Evolutionary conservation across 2,329 filamentous ascomycete genomes (phyloP), one percentile per base, ranked within the genome.

Genomic region (Microdochium trichocladiopsis): DNA sequence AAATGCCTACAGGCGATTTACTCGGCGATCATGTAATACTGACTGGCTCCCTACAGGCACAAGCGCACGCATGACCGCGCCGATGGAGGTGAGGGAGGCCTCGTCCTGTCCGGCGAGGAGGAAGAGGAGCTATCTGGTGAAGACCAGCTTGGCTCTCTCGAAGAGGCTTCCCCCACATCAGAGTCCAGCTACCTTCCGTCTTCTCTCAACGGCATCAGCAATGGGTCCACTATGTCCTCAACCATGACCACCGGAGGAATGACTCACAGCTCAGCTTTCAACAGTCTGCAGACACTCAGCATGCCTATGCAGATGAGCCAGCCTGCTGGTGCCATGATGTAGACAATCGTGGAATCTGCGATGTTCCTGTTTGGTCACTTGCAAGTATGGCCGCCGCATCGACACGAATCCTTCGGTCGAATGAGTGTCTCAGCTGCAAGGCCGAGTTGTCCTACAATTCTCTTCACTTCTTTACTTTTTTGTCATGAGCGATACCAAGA

Each of bases 81-180:
- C 53, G 83, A 86, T 49, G 82, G 80, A 33, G 76, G 69, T 43
- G 83, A 86, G 45, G 75, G 74, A 50, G 68, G 68, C 53, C 77
- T 84, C 62, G 79, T 78, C 64, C 79, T 84, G 55, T 87, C 87
- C 37, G 91, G 93, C 53, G 91, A 95, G 61, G 90, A 95, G 47
- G 83, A 93, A 60, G 90, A 95, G 63, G 88, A 94, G 51, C 85
- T 78, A 61, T 85, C 83, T 33, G 90, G 93, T 55, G 90, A 95
- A 58, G 89, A 94, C 60, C 88, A 92, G 25, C 83, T 93, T 52
- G 87, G 87, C 50, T 86, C 89, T 37, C 80, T 92, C 25, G 89
- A 90, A 57, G 88, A 92, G 57, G 84, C 87, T 18, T 91, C 88
- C 12, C 87, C 89, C 16, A 83, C 80, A 48, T 88, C 86, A 0